These are phyloP conservation scores for Rusavskia elegans DNA, from an alignment of 495 filamentous ascomycete species.

Conservation along the genomic window DNA sequence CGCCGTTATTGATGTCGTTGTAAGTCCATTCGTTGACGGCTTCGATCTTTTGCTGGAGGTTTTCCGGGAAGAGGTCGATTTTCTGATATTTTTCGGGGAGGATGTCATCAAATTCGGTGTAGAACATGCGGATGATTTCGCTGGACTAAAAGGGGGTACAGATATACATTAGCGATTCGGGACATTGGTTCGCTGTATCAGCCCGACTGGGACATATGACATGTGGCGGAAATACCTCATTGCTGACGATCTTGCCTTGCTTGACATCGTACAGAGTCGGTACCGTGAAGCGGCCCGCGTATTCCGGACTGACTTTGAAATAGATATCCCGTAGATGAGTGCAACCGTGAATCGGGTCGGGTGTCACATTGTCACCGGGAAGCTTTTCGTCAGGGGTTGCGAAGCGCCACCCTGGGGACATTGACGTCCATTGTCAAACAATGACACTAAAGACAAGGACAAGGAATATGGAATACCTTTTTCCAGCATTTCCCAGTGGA, in stretches of 20 bases:
- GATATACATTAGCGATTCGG: no score
- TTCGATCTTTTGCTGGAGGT: slow-evolving; percentile 50
- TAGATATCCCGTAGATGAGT: slow-evolving; percentile 46
- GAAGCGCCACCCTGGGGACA: slow-evolving; percentile 60
- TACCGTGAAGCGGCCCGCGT: slow-evolving; percentile 44
- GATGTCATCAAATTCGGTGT: slow-evolving; percentile 57
- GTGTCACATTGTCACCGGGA: slow-evolving; percentile 37
- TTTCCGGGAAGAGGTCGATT: slow-evolving; percentile 45
- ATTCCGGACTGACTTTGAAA: slow-evolving; percentile 41
- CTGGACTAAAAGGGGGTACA: slow-evolving; percentile 15
- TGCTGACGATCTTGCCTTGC: slow-evolving; percentile 37
- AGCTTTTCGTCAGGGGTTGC: slow-evolving; percentile 45
- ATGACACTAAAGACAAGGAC: no score
- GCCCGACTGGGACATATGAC: no score
- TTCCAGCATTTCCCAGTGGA: slow-evolving; percentile 51
- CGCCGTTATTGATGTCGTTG: slow-evolving; percentile 72
- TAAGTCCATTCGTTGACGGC: slow-evolving; percentile 70
- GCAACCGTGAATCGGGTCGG: slow-evolving; percentile 37
- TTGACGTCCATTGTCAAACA: no score
- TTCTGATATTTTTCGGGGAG: slow-evolving; percentile 39
- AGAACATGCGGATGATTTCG: slow-evolving; percentile 56
- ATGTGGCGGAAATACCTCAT: slow-evolving; percentile 23
- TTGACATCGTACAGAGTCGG: slow-evolving; percentile 50
- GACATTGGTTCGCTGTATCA: no score
- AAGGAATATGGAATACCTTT: slow-evolving; percentile 27